Conservation (phyloP, 805 yeast genomes). For the Candida caryicola region DNA sequence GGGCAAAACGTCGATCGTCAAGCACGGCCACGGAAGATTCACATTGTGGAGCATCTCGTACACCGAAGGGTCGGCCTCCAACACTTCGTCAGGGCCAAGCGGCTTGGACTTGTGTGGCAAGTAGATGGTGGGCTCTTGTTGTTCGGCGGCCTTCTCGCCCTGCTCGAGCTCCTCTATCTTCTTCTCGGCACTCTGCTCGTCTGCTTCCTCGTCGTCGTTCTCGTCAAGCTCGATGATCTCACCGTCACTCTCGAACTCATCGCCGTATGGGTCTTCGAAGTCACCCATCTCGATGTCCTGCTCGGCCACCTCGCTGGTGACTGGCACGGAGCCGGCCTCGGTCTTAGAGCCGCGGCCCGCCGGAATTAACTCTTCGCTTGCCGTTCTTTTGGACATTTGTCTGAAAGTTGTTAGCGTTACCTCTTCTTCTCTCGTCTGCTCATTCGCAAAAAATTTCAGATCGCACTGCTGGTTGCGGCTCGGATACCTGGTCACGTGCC, state of each 20-base stretch:
- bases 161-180: constrained; percentile 38
- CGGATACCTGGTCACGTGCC: neutral
- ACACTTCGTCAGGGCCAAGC: constrained; percentile 90
- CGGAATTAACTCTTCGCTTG: constrained; percentile 29
- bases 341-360: constrained; percentile 34
- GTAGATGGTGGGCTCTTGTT: constrained; percentile 49
- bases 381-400: constrained; percentile 56
- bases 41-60: constrained; percentile 96
- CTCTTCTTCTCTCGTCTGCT: too few relatives aligned
- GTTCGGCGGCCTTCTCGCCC: constrained; percentile 32
- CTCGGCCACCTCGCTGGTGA: constrained; percentile 28
- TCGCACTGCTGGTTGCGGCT: too few relatives aligned
- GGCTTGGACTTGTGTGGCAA: constrained; percentile 88
- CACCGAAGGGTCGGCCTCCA: constrained; percentile 94
- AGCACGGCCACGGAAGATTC: constrained; percentile 94
- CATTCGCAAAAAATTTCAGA: constrained; percentile 4
- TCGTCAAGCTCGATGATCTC: constrained; percentile 79
- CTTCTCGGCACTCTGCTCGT: constrained; percentile 32
- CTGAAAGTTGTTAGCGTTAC: too few relatives aligned
- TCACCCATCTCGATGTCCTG: constrained; percentile 69
- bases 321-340: constrained; percentile 39
- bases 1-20: constrained; percentile 85
- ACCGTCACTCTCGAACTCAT: constrained; percentile 89
- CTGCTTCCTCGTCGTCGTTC: constrained; percentile 37
- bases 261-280: constrained; percentile 86